Evolutionary conservation across 495 filamentous ascomycete genomes (phyloP).

Genomic region (Lichina pygmaea): DNA sequence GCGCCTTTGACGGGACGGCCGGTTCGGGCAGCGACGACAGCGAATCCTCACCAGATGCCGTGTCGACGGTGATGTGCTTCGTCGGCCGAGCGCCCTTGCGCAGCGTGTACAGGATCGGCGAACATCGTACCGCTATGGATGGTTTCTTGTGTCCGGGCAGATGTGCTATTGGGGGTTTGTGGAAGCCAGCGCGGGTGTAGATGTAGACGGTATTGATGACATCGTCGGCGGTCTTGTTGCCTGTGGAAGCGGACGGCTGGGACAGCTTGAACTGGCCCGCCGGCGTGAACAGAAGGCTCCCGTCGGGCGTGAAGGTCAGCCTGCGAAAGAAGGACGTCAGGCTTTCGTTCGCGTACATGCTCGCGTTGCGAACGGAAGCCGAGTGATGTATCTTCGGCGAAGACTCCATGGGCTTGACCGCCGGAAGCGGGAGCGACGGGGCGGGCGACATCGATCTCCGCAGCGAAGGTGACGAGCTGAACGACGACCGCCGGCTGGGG

Average conservation of each 20-base stretch:
- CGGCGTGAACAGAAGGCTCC: constrained; percentile 82
- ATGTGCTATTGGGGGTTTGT: constrained; percentile 92
- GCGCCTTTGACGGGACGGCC: constrained; percentile 30
- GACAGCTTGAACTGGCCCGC: constrained; percentile 85
- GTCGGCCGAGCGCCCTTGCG: constrained; percentile 40
- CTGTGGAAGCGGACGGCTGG: constrained; percentile 35
- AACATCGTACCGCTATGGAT: constrained; percentile 87
- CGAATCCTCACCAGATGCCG: constrained; percentile 58
- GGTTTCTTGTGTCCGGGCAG: constrained; percentile 96
- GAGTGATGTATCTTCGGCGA: constrained; percentile 51
- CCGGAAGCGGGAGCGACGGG: constrained; percentile 78
- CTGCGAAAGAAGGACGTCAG: constrained; percentile 93
- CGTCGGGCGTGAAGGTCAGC: constrained; percentile 82
- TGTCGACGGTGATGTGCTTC: constrained; percentile 82
- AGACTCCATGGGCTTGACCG: constrained; percentile 82
- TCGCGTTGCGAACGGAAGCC: constrained; percentile 53
- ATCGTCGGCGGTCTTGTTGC: constrained; percentile 49
- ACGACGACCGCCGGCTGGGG: constrained; percentile 81
- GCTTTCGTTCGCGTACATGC: constrained; percentile 90
- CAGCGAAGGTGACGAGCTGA: constrained; percentile 64
- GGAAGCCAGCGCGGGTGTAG: constrained; percentile 87
- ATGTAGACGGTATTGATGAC: constrained; percentile 95
- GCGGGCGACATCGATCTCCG: constrained; percentile 86
- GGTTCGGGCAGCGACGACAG: constrained; percentile 69
- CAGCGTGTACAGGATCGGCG: constrained; percentile 64